Evolutionary conservation across 306 rosid species (phyloP), one percentile per base, ranked within the genome.

Genomic region (Spatholobus suberectus): DNA sequence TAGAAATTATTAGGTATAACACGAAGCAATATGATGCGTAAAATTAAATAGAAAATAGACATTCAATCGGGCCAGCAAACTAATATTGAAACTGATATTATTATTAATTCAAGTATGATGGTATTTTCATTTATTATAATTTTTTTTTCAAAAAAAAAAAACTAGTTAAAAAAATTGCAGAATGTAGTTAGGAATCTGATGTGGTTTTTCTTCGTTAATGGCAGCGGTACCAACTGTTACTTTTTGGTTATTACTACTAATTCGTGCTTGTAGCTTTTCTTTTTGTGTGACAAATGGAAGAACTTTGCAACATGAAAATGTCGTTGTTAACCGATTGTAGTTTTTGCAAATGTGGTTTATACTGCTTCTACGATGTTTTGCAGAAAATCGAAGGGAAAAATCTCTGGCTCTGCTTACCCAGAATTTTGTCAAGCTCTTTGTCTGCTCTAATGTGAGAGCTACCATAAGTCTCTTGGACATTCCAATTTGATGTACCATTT

Each of bases 371-470:
- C 24, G 29, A 15, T 20, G 55, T 43, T 83, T 79, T 58, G 75
- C 97, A 96, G 98, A 96, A 47, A 88, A 87, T 71, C 85, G 92
- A 80, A 86, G 97, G 87, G 99, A 96, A 85, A 96, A 96, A 73
- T 96, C 99, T 20, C 73, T 96, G 74, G 93, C 98, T 1, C 89
- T 96, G 79, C 94, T 96, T 40, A 92, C 99, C 8, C 97, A 92
- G 83, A 96, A 96, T 88, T 94, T 96, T 76, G 92, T 96, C 81
- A 96, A 96, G 92, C 98, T 96, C 71, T 96, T 96, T 68, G 85
- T 96, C 54, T 94, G 97, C 84, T 86, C 96, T n/a, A 88, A 85
- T 12, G 99, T 94, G 70, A 90, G 99, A 67, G 18, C 67, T 73
- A 6, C 57, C 55, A 6, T 4, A 17, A 52, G 23, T 85, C 66